Evolutionary conservation across 306 rosid genomes (phyloP).

Genomic region (Castanea mollissima): DNA sequence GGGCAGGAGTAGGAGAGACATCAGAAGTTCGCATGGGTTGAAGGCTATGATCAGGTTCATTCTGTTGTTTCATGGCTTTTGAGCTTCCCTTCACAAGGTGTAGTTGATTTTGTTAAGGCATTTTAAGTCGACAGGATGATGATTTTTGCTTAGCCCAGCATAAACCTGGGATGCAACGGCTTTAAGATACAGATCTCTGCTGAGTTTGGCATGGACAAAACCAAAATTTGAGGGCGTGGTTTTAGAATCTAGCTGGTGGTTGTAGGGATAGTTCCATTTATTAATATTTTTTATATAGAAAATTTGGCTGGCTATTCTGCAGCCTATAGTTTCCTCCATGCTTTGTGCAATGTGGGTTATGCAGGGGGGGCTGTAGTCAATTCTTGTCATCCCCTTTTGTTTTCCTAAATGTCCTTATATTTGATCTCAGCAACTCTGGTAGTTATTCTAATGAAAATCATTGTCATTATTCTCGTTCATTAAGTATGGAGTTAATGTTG

Average conservation of each 20-base stretch:
- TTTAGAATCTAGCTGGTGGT: slow-evolving; percentile 18
- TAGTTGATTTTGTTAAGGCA: slow-evolving; percentile 25
- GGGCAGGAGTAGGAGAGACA: slow-evolving; percentile 37
- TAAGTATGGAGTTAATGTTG: no score
- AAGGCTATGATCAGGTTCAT: slow-evolving; percentile 11
- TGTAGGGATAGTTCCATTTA: slow-evolving; percentile 17
- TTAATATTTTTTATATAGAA: background rate
- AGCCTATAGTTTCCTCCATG: background rate
- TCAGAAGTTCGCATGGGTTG: slow-evolving; percentile 38
- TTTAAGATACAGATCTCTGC: slow-evolving; percentile 10
- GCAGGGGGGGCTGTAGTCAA: background rate
- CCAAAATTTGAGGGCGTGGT: slow-evolving; percentile 21
- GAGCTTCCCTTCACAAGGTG: slow-evolving; percentile 9
- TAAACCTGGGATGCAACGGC: slow-evolving; percentile 16
- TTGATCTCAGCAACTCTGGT: no score
- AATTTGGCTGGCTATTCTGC: background rate
- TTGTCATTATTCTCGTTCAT: background rate
- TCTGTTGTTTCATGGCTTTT: slow-evolving; percentile 21
- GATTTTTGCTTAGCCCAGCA: slow-evolving; percentile 21
- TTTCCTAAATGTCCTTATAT: background rate
- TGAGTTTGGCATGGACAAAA: slow-evolving; percentile 7
- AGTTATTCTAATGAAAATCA: no score
- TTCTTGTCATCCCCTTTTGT: background rate
- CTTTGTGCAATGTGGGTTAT: background rate
- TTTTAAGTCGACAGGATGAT: slow-evolving; percentile 2